phyloP scores from a whole-genome alignment of 495 filamentous ascomycete species.

The Aspergillus baeticus region DNA sequence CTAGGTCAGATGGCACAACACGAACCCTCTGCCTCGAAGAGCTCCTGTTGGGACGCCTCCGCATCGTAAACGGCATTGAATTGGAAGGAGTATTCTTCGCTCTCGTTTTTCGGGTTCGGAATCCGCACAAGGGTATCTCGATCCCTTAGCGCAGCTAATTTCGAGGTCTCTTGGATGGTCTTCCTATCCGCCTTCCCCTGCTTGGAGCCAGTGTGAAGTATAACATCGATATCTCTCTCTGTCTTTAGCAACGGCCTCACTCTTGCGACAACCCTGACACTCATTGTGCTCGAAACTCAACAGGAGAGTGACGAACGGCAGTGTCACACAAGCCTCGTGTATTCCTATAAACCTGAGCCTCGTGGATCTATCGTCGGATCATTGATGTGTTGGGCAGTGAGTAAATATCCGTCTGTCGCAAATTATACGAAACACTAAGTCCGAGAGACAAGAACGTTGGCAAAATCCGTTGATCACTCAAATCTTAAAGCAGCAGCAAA shows the following conservation, averaged over 20 bases:
- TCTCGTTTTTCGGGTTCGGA: constrained; percentile 89
- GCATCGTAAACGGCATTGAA: constrained; percentile 93
- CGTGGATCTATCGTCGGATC: not conserved
- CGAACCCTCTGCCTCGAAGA: constrained; percentile 87
- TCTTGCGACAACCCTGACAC: constrained; percentile 82
- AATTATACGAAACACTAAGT: not conserved
- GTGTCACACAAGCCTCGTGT: not conserved
- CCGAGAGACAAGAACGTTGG: not conserved
- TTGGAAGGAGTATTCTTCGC: constrained; percentile 87
- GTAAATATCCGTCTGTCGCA: not conserved
- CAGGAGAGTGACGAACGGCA: not conserved
- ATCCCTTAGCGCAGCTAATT: constrained; percentile 47
- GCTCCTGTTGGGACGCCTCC: constrained; percentile 71
- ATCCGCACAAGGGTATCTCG: constrained; percentile 76
- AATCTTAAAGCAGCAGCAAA: not conserved
- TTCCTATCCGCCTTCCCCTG: constrained; percentile 26
- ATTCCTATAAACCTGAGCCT: not conserved
- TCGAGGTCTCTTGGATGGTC: constrained; percentile 37
- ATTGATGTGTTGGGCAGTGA: not conserved
- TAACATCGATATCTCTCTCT: constrained; percentile 80
- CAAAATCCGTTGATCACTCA: not conserved
- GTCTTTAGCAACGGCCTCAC: constrained; percentile 82
- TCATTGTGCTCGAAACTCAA: constrained; percentile 29
- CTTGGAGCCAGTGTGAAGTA: constrained; percentile 59
- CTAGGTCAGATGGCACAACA: constrained; percentile 5